These are phyloP conservation scores for Quercus lobata DNA, from an alignment of 331 rosid species.

Conservation along the genomic window DNA sequence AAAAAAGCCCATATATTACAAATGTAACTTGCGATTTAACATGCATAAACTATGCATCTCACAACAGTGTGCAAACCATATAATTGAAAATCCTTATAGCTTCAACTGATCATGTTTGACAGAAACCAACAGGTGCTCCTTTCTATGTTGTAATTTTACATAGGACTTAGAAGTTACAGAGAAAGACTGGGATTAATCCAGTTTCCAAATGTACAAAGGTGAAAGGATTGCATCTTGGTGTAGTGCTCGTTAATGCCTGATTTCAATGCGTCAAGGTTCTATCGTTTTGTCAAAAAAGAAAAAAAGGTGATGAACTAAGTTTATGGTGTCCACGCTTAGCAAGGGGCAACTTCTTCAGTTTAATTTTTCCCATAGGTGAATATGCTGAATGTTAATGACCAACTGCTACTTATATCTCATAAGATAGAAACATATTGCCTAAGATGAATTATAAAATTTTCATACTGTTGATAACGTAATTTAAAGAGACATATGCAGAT, in stretches of 20 bases:
- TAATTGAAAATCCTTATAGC: neutral
- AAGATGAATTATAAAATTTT: neutral
- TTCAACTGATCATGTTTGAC: neutral
- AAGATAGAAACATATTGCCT: neutral
- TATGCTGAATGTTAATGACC: neutral
- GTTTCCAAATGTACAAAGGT: neutral
- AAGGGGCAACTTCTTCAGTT: neutral
- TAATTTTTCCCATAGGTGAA: neutral
- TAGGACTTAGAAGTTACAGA: neutral
- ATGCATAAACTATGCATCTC: neutral
- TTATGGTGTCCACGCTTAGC: too few species aligned
- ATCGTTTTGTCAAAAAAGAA: neutral
- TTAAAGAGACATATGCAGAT: neutral
- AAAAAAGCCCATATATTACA: neutral
- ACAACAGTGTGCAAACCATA: neutral
- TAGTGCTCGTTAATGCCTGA: neutral
- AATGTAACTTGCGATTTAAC: neutral
- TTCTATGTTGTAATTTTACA: neutral
- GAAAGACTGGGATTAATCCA: neutral
- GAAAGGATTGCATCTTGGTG: neutral
- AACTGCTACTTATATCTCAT: neutral
- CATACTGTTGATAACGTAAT: neutral
- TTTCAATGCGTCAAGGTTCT: neutral
- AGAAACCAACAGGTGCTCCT: neutral
- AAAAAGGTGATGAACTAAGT: neutral